phyloP scores from a whole-genome alignment of 495 filamentous ascomycete species.

The Penicillium mononematosum region DNA sequence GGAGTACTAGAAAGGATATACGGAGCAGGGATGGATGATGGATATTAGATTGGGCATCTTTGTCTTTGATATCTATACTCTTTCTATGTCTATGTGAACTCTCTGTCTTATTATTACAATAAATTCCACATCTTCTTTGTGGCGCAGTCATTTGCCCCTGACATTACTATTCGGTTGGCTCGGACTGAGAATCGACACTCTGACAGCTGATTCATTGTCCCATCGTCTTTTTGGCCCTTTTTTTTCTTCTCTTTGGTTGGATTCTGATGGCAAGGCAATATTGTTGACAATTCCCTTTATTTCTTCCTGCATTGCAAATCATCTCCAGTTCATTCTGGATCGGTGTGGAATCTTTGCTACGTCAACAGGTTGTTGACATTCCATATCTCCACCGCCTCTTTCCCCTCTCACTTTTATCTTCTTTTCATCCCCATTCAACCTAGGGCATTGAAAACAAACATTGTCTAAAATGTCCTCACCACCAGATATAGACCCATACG shows the following conservation, averaged over 20 bases:
- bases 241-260: background rate
- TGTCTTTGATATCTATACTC: background rate
- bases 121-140: background rate
- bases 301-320: conserved; percentile 6
- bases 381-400: conserved; percentile 21
- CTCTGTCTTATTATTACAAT: background rate
- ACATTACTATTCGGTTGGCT: background rate
- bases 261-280: conserved; percentile 1
- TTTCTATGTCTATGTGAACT: conserved; percentile 2
- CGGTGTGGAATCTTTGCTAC: conserved; percentile 19
- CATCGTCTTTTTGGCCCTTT: background rate
- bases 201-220: conserved; percentile 5
- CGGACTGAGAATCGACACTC: background rate
- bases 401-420: conserved; percentile 21
- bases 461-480: conserved; percentile 54
- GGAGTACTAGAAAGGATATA: too few relatives aligned
- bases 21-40: too few relatives aligned
- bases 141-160: conserved; percentile 7
- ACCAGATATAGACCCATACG: conserved; percentile 80
- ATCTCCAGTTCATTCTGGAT: conserved; percentile 28
- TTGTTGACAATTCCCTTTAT: conserved; percentile 4
- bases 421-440: conserved; percentile 18
- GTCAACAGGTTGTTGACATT: conserved; percentile 20
- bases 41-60: conserved; percentile 6
- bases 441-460: background rate